Conservation (phyloP, 768 basidiomycete species). For the Leccinum aurantiacum region DNA sequence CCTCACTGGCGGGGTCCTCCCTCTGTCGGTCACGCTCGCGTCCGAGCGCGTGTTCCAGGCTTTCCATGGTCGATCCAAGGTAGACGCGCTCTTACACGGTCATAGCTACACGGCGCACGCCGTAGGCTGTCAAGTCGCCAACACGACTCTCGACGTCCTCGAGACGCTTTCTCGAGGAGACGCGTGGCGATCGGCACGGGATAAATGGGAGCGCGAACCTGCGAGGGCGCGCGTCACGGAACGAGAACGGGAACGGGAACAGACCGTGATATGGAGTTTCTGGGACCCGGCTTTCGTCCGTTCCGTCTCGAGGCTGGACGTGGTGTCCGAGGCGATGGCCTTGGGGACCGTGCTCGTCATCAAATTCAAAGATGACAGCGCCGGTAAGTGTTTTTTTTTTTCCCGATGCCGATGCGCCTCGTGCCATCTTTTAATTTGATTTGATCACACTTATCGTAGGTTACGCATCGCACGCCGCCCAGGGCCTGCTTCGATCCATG, state of each 20-base stretch:
- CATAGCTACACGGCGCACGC: conserved; percentile 97
- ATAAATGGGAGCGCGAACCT: conserved; percentile 48
- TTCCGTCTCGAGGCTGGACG: conserved; percentile 50
- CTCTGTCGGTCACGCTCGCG: conserved; percentile 83
- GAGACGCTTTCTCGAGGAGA: conserved; percentile 47
- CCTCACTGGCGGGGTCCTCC: conserved; percentile 89
- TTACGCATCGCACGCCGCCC: conserved; percentile 64
- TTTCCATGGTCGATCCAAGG: conserved; percentile 73
- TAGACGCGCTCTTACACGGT: conserved; percentile 87
- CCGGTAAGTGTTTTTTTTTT: conserved; percentile 44
- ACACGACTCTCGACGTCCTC: conserved; percentile 69
- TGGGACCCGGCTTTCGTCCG: conserved; percentile 79
- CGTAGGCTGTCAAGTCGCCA: conserved; percentile 89
- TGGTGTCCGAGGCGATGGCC: conserved; percentile 78
- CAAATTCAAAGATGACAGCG: conserved; percentile 57
- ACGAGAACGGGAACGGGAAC: background rate
- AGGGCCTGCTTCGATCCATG: conserved; percentile 56
- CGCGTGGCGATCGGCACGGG: conserved; percentile 59
- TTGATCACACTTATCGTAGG: conserved; percentile 33
- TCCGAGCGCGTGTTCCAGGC: conserved; percentile 76
- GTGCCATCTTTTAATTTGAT: background rate
- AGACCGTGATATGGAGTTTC: conserved; percentile 71
- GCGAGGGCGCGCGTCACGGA: background rate
- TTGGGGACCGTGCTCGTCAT: conserved; percentile 84
- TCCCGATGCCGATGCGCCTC: background rate